phyloP scores from a whole-genome alignment of 139 green algal genomes.

The Chlorella sp. region DNA sequence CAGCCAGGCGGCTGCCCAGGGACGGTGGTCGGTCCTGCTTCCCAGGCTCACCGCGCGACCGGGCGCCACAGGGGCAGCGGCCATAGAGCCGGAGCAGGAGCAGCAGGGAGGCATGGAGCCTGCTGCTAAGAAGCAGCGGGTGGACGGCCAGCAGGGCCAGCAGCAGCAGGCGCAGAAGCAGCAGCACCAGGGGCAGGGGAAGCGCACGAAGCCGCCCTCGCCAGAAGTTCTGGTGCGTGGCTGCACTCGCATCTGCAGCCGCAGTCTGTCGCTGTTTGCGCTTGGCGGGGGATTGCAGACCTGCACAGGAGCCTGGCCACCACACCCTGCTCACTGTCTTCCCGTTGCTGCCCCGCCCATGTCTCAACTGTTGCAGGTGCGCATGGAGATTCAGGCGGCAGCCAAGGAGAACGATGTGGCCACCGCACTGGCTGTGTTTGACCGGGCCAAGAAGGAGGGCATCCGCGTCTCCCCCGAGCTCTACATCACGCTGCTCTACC shows the following conservation, averaged over 20 bases:
- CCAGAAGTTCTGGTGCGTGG: conserved; percentile 3
- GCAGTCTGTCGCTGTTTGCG: no score
- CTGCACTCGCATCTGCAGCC: no score
- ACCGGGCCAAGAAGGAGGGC: conserved; percentile 39
- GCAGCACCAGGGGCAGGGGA: conserved; percentile 19
- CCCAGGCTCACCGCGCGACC: neutral
- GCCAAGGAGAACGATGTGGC: conserved; percentile 33
- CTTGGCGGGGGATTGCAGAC: neutral
- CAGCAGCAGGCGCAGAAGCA: conserved; percentile 21
- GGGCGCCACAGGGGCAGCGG: neutral
- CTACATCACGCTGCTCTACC: conserved; percentile 55
- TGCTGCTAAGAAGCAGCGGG: conserved; percentile 21
- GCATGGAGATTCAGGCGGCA: conserved; percentile 41
- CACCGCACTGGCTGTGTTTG: conserved; percentile 48
- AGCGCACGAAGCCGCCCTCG: conserved; percentile 11
- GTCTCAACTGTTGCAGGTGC: conserved; percentile 1
- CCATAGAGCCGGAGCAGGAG: neutral
- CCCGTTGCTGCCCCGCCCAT: no score
- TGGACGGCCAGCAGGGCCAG: neutral
- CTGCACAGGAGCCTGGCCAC: no score
- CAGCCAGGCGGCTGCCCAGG: neutral
- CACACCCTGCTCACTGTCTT: no score
- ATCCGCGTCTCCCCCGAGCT: conserved; percentile 32
- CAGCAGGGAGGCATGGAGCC: neutral
- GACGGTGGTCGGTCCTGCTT: neutral